phyloP scores from a whole-genome alignment of 1,284 basidiomycete genomes.

The Puccinia polysora region DNA sequence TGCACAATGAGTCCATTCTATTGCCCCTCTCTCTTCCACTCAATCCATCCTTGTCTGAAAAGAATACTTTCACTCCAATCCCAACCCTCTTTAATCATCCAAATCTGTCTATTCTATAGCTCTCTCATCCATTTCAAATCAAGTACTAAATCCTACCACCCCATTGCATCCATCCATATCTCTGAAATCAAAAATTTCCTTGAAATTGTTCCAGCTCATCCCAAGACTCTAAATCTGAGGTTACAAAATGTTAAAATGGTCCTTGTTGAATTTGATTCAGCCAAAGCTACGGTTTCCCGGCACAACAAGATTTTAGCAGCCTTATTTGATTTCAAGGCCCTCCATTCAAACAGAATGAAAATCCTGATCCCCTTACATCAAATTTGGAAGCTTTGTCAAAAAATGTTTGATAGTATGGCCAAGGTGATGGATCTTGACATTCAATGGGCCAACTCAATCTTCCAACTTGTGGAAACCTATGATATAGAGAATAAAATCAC shows the following conservation, averaged over 20 bases:
- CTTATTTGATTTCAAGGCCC: slow-evolving; percentile 47
- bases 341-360: slow-evolving; percentile 47
- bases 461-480: background rate
- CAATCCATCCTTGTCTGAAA: background rate
- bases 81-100: background rate
- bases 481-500: slow-evolving; percentile 1
- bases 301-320: slow-evolving; percentile 47
- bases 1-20: slow-evolving; percentile 32
- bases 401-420: slow-evolving; percentile 46
- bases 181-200: slow-evolving; percentile 47
- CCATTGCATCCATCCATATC: slow-evolving; percentile 47
- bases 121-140: slow-evolving; percentile 47
- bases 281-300: slow-evolving; percentile 47
- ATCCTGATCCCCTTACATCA: slow-evolving; percentile 48
- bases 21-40: background rate
- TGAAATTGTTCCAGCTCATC: slow-evolving; percentile 46
- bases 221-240: slow-evolving; percentile 46
- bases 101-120: slow-evolving; percentile 24
- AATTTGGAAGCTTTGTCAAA: slow-evolving; percentile 46
- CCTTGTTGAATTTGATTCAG: slow-evolving; percentile 49
- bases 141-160: slow-evolving; percentile 49
- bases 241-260: slow-evolving; percentile 45
- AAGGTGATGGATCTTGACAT: slow-evolving; percentile 43
- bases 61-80: background rate
- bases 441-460: background rate